A percentile compares a stretch with the other conserved stretches of the same genome.
phyloP scores from a whole-genome alignment of 176 grass and related monocot species.

The Zoysia pacifica region DNA sequence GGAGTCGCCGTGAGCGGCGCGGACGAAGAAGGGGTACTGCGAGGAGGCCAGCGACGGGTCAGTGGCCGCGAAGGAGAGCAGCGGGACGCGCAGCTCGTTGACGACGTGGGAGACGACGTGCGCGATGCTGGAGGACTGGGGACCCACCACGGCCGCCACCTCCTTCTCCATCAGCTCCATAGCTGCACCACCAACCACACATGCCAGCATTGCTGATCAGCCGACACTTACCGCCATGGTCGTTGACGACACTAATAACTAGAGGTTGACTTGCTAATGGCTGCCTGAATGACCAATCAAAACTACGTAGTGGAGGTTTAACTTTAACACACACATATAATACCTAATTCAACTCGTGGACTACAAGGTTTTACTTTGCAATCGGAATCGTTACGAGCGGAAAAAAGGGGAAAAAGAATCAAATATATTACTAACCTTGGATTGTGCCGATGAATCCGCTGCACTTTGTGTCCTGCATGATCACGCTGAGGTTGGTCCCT shows the following conservation, averaged over 20 bases:
- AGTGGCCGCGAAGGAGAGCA: slow-evolving; percentile 80
- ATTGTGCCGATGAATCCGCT: slow-evolving; percentile 83
- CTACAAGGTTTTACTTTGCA: not conserved
- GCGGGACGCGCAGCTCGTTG: slow-evolving; percentile 69
- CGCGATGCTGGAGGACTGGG: slow-evolving; percentile 70
- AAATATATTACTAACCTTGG: slow-evolving; percentile 41
- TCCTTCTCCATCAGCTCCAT: slow-evolving; percentile 67
- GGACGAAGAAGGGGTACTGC: slow-evolving; percentile 82
- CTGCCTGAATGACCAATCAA: not conserved
- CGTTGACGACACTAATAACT: not conserved
- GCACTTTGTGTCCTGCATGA: slow-evolving; percentile 74
- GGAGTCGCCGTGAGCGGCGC: slow-evolving; percentile 51
- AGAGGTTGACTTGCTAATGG: not conserved
- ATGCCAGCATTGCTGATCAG: no score
- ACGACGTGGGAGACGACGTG: slow-evolving; percentile 73
- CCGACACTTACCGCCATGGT: not conserved
- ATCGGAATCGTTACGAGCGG: no score
- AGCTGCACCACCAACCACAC: slow-evolving; percentile 31
- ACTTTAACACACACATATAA: not conserved
- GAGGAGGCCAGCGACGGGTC: slow-evolving; percentile 71
- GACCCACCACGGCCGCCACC: slow-evolving; percentile 67
- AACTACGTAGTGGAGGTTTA: not conserved
- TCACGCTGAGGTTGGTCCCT: slow-evolving; percentile 55
- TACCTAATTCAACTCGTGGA: not conserved
- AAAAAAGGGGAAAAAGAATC: no score